Evolutionary conservation across 2,329 filamentous ascomycete genomes (phyloP), one percentile per base, ranked within the genome.

Genomic region (Hypoxylon sp.): DNA sequence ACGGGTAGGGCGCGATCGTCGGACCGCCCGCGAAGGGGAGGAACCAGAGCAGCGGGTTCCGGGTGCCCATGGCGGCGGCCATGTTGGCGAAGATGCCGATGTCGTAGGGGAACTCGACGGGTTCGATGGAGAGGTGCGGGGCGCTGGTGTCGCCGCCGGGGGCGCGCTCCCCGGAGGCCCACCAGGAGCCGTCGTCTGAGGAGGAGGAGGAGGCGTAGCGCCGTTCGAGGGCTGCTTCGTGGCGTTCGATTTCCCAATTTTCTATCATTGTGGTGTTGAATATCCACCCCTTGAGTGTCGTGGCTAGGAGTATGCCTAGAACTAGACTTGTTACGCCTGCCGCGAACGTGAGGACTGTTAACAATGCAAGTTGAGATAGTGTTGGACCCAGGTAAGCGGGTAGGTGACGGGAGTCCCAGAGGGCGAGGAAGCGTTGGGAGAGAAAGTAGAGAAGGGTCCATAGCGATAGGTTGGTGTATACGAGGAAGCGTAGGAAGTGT

Each of bases 191-290:
- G 10, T 73, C 75, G 29, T 80, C 78, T 6, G 80, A 80, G 35
- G 79, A 58, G n/a, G 35, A 22, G 3, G 55, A 61, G n/a, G 63
- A 11, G 44, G 37, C 80, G 52, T 74, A 73, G 4, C 83, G 81
- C 31, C 86, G 82, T 22, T 83, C 80, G 24, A 89, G 80, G 1
- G 89, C 78, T 8, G 86, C 82, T 70, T 89, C 86, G 78, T 92
- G 89, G 0, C 89, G 83, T 71, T 91, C 89, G 51, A 88, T 79
- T 76, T 92, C 92, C 92, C 92, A 95, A 67, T 86, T 85, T 80
- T 97, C 93, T 74, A 97, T 96, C 78, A 92, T 93, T 24, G 92
- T 95, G 14, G 86, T 89, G 80, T 94, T 94, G 67, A 90, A 83
- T 3, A 86, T 74, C 77, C 92, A 89, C 60, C 85, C 85, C 77